phyloP scores from a whole-genome alignment of 768 basidiomycete species.

The Lactarius deliciosus region DNA sequence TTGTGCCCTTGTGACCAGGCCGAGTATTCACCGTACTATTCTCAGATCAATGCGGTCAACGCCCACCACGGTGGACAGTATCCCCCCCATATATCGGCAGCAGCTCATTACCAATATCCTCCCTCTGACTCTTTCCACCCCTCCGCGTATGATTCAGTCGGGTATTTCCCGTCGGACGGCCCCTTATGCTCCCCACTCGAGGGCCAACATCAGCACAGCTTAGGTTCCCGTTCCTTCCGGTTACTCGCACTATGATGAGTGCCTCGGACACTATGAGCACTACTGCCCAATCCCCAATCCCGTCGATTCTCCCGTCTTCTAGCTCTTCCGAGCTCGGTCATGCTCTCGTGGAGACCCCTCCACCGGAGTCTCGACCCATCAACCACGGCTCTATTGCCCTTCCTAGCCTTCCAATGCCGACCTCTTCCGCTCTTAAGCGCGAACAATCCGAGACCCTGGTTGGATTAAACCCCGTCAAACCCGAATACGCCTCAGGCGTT shows the following conservation, averaged over 20 bases:
- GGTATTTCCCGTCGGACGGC: constrained; percentile 3
- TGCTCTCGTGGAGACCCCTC: constrained; percentile 20
- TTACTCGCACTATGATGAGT: constrained; percentile 8
- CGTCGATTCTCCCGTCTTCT: constrained; percentile 11
- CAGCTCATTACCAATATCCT: constrained; percentile 14
- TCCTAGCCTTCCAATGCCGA: constrained; percentile 7
- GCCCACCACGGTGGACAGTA: constrained; percentile 14
- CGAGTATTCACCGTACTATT: constrained; percentile 11
- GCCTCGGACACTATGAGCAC: constrained; percentile 2
- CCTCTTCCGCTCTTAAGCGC: background rate
- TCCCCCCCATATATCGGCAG: background rate
- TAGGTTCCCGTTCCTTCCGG: constrained; percentile 5
- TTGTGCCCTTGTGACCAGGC: background rate
- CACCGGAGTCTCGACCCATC: constrained; percentile 8
- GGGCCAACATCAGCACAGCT: constrained; percentile 13
- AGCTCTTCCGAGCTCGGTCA: constrained; percentile 26
- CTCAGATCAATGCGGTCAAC: constrained; percentile 6
- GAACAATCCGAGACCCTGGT: background rate
- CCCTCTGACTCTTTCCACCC: constrained; percentile 12
- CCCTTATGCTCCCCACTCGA: constrained; percentile 1
- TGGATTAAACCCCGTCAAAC: constrained; percentile 14
- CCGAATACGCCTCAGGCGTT: constrained; percentile 6
- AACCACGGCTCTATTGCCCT: constrained; percentile 11
- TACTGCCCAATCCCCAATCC: constrained; percentile 1
- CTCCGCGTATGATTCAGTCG: constrained; percentile 7